Percentiles rank a stretch among this genome's conserved stretches.
Evolutionary conservation across 2,329 filamentous ascomycete genomes (phyloP).

Genomic region (Aspergillus pseudoterreus): DNA sequence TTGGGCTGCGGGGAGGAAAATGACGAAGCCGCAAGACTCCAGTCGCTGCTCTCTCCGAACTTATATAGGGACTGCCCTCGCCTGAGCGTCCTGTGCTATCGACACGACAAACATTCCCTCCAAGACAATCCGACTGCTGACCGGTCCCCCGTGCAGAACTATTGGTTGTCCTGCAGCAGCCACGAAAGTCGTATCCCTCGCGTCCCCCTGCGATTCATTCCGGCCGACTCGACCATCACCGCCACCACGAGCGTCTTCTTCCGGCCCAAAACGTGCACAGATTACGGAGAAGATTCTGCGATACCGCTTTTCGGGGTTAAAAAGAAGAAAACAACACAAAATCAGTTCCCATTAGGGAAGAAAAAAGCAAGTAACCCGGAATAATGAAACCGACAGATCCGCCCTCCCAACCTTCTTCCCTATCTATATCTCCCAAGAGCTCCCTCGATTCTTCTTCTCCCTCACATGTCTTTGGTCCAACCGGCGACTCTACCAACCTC

Average conservation of each 20-base stretch:
- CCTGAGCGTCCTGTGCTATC: background rate
- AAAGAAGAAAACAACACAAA: conserved; percentile 1
- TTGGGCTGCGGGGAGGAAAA: conserved; percentile 14
- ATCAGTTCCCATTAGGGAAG: background rate
- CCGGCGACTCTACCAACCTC: conserved; percentile 8
- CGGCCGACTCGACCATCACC: too few species aligned
- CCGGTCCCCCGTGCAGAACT: background rate
- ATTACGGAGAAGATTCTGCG: too few species aligned
- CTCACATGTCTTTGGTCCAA: conserved; percentile 1
- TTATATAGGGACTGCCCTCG: too few species aligned
- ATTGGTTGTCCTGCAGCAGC: too few species aligned
- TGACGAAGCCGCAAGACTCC: background rate
- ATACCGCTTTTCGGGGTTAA: background rate
- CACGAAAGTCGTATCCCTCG: background rate
- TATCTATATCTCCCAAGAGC: conserved; percentile 22
- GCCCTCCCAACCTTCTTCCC: conserved; percentile 20
- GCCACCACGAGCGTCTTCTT: too few species aligned
- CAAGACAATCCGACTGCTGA: background rate
- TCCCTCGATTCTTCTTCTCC: conserved; percentile 9
- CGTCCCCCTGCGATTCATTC: background rate
- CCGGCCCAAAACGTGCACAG: too few species aligned
- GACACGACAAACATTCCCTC: background rate
- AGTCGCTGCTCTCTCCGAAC: too few species aligned
- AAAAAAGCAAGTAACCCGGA: background rate
- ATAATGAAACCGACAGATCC: conserved; percentile 6